These are phyloP conservation scores for Euphorbia pulcherrima DNA, from an alignment of 345 rosid species.

Conservation along the genomic window DNA sequence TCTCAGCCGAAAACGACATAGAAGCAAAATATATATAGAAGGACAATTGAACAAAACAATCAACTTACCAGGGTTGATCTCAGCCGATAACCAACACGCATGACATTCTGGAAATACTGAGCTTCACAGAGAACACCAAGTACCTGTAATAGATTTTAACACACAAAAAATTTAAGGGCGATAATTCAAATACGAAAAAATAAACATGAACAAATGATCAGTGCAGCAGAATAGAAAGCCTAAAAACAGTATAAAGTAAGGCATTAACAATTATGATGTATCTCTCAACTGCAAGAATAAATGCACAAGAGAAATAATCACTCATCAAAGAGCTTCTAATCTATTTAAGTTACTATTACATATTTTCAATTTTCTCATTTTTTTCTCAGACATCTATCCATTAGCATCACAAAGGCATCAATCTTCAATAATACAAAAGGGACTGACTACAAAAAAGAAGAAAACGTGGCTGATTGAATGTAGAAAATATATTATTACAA, in stretches of 20 bases:
- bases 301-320: background rate
- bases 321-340: background rate
- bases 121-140: constrained; percentile 91
- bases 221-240: background rate
- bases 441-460: background rate
- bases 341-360: background rate
- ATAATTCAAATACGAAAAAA: background rate
- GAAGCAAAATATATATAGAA: background rate
- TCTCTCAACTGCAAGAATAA: background rate
- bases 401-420: background rate
- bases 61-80: constrained; percentile 81
- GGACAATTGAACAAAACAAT: constrained; percentile 14
- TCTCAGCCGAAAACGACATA: constrained; percentile 80
- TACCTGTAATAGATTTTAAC: constrained; percentile 46
- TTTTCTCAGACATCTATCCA: background rate
- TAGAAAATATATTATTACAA: background rate
- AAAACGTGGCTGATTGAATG: background rate
- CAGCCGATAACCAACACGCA: constrained; percentile 94
- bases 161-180: constrained; percentile 13
- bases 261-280: background rate
- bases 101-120: constrained; percentile 97
- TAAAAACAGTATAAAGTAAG: background rate
- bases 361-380: background rate
- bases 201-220: constrained; percentile 1
- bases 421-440: background rate